A percentile compares a stretch with the other conserved stretches of the same genome.
These are phyloP conservation scores for Penicillium robsamsonii DNA, from an alignment of 495 filamentous ascomycete genomes.

Conservation along the genomic window DNA sequence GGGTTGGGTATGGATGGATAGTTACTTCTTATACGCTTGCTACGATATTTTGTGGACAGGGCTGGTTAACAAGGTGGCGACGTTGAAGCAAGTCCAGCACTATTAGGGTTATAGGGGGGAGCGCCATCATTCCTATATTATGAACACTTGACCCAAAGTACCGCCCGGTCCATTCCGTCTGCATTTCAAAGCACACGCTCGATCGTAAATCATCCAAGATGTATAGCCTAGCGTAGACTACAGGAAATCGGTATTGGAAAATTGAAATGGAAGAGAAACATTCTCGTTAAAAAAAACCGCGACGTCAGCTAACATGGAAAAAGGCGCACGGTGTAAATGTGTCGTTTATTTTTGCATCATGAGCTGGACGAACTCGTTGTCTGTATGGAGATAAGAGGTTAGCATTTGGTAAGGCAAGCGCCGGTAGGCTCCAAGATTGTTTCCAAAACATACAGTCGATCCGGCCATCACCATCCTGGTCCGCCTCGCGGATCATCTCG, in stretches of 20 bases:
- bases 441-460: slow-evolving; percentile 75
- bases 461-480: slow-evolving; percentile 95
- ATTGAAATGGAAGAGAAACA: slow-evolving; percentile 27
- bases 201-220: slow-evolving; percentile 32
- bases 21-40: not conserved
- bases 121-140: slow-evolving; percentile 5
- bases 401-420: slow-evolving; percentile 6
- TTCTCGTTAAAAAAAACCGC: slow-evolving; percentile 24
- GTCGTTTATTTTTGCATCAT: slow-evolving; percentile 98
- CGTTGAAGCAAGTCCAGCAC: not conserved
- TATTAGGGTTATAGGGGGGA: not conserved
- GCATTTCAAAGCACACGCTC: slow-evolving; percentile 31
- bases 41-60: not conserved
- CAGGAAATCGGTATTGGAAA: slow-evolving; percentile 30
- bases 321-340: slow-evolving; percentile 25
- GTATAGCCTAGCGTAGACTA: slow-evolving; percentile 31
- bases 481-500: slow-evolving; percentile 99
- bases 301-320: slow-evolving; percentile 37
- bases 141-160: slow-evolving; percentile 16
- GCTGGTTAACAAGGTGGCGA: not conserved
- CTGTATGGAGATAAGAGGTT: slow-evolving; percentile 42
- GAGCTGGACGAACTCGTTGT: slow-evolving; percentile 99
- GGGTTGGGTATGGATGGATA: not conserved
- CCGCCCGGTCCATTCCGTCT: slow-evolving; percentile 16
- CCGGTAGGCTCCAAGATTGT: not conserved